Evolutionary conservation across 228 moss, liverwort and hornwort species (phyloP), one percentile per base, ranked within the genome.

Genomic region (Sphagnum magellanicum): DNA sequence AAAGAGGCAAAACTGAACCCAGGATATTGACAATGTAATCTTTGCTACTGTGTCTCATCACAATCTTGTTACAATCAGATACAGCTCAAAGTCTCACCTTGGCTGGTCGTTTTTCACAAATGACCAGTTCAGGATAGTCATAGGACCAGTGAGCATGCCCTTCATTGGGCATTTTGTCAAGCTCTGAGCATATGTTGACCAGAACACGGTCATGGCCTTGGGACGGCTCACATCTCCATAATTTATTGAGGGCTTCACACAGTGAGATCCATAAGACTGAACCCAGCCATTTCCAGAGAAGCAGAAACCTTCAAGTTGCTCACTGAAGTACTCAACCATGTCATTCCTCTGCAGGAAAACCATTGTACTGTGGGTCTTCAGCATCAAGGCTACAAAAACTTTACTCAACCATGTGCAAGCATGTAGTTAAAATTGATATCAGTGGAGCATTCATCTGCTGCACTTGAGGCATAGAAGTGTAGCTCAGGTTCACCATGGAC

Each of bases 401-500:
- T 17, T 17, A 17, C 0, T 17, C 65, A 49, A 4, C 15, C 15
- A 16, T 16, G 46, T 9, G 17, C 17, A 17, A 17, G 17, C 17
- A 17, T 17, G 17, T 17, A 17, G 49, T 32, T 10, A 8, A 10
- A 4, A 32, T 17, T 16, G 17, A 17, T 10, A 10, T 16, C 10
- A 0, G 49, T 5, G 16, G 16, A 4, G 14, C 6, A 65, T 13
- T 10, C 17, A 17, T 17, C 17, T 17, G 17, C 17, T 17, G 17
- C 9, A 1, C 5, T 9, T 17, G 17, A 17, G 17, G 17, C 17
- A 60, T 48, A 13, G 53, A 53, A 6, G 12, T 53, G 8, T 17
- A 81, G 81, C 81, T 95, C 95, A 0, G 95, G 95, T 77, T 95
- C 95, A 16, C 95, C 95, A 73, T 95, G 95, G 63, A 95, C 95